A percentile compares a stretch with the other conserved stretches of the same genome.
phyloP scores from a whole-genome alignment of 352 stramenopile genomes.

The Phytophthora idaei region DNA sequence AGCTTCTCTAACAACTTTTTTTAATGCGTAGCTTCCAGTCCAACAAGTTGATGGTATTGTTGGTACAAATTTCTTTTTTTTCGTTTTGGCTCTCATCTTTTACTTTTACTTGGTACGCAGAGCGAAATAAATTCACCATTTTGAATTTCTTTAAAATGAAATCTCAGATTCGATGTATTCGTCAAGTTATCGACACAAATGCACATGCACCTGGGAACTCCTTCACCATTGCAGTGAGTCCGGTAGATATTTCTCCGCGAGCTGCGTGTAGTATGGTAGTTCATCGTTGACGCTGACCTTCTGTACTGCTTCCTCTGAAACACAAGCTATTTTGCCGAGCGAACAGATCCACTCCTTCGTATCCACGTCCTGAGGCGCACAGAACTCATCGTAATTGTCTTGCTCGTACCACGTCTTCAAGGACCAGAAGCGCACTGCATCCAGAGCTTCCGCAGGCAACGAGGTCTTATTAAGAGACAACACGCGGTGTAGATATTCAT shows the following conservation, averaged over 20 bases:
- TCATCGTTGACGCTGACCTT: conserved; percentile 39
- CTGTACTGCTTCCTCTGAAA: conserved; percentile 51
- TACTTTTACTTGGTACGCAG: too few species aligned
- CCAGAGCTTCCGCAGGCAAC: conserved; percentile 67
- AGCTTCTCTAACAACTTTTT: too few species aligned
- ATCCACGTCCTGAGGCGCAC: conserved; percentile 50
- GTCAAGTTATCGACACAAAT: too few species aligned
- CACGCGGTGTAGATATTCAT: conserved; percentile 79
- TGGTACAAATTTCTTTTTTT: too few species aligned
- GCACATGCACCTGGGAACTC: too few species aligned
- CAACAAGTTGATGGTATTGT: too few species aligned
- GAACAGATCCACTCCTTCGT: conserved; percentile 75
- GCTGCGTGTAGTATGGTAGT: conserved; percentile 70
- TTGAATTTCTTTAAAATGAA: too few species aligned
- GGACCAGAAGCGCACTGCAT: conserved; percentile 75
- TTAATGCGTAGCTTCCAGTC: too few species aligned
- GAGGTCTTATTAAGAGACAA: conserved; percentile 67
- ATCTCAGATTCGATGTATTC: too few species aligned
- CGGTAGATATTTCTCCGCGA: conserved; percentile 79
- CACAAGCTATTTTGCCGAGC: conserved; percentile 41
- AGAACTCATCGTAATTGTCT: conserved; percentile 59
- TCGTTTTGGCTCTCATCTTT: too few species aligned
- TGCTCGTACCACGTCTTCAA: conserved; percentile 71
- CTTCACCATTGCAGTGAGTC: conserved; percentile 75
- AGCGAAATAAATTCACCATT: too few species aligned